A percentile compares a stretch with the other conserved stretches of the same genome.
phyloP scores from a whole-genome alignment of 202 grass and related monocot genomes.

The Setaria italica region DNA sequence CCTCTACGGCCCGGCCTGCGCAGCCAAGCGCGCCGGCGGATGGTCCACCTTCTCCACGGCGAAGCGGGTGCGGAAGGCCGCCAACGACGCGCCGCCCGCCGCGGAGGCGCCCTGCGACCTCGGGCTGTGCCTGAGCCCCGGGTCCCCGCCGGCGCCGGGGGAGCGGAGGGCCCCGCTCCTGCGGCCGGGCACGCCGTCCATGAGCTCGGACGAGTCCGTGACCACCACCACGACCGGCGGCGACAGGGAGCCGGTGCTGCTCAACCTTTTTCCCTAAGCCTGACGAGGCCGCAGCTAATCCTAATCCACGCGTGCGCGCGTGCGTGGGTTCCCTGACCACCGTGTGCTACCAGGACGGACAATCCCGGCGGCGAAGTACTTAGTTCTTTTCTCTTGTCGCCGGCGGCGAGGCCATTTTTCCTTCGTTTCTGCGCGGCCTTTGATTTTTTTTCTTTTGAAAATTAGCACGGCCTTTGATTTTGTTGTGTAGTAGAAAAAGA shows the following conservation, averaged over 20 bases:
- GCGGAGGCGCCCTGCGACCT: constrained; percentile 50
- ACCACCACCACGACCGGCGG: constrained; percentile 48
- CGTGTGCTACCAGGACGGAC: neutral
- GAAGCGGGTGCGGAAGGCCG: constrained; percentile 47
- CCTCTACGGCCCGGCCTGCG: constrained; percentile 41
- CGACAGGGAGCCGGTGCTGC: constrained; percentile 58
- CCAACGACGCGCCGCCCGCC: neutral
- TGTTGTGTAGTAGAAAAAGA: constrained; percentile 51
- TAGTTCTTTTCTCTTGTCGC: neutral
- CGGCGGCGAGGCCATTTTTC: constrained; percentile 45
- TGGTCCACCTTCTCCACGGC: constrained; percentile 64
- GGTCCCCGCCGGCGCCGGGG: neutral
- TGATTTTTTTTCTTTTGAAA: constrained; percentile 21
- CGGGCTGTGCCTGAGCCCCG: constrained; percentile 64
- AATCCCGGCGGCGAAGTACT: neutral
- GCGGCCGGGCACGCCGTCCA: constrained; percentile 69
- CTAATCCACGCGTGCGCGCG: neutral
- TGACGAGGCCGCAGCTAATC: neutral
- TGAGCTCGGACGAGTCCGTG: constrained; percentile 68
- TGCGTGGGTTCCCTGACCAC: neutral
- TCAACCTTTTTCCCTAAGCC: constrained; percentile 77
- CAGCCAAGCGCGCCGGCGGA: constrained; percentile 36
- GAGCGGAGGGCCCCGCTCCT: constrained; percentile 25
- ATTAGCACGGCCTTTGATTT: constrained; percentile 28
- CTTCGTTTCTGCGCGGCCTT: constrained; percentile 6